These are phyloP conservation scores for Taiozyma sp. DNA, from an alignment of 1,139 yeast species.

Conservation along the genomic window DNA sequence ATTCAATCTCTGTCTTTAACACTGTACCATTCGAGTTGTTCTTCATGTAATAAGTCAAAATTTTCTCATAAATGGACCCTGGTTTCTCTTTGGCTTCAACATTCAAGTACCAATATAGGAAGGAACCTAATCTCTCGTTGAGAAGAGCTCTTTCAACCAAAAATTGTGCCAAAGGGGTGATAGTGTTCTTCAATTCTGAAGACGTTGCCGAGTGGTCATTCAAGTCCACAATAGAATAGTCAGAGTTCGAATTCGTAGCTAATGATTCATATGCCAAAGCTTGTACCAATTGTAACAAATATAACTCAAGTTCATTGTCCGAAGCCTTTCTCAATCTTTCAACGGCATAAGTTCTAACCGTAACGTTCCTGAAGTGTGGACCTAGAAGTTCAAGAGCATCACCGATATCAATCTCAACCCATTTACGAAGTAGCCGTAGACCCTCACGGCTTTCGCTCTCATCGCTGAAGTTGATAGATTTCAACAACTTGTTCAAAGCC, in stretches of 20 bases:
- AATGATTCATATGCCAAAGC: slow-evolving; percentile 76
- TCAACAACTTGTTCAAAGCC: slow-evolving; percentile 78
- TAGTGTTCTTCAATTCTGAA: slow-evolving; percentile 8
- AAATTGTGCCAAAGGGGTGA: slow-evolving; percentile 72
- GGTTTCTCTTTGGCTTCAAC: slow-evolving; percentile 78
- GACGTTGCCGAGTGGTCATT: slow-evolving; percentile 20
- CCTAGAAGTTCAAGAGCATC: slow-evolving; percentile 90
- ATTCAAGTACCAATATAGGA: slow-evolving; percentile 85
- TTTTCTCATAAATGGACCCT: slow-evolving; percentile 28
- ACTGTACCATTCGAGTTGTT: slow-evolving; percentile 26
- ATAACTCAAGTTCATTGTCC: slow-evolving; percentile 74
- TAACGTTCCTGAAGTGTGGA: slow-evolving; percentile 52
- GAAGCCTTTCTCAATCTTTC: slow-evolving; percentile 72
- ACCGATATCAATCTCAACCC: slow-evolving; percentile 83
- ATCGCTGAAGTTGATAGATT: slow-evolving; percentile 86
- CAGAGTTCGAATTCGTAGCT: slow-evolving; percentile 25
- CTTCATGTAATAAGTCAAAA: slow-evolving; percentile 30
- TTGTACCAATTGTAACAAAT: slow-evolving; percentile 85
- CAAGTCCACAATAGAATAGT: slow-evolving; percentile 36
- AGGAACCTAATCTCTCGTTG: slow-evolving; percentile 68
- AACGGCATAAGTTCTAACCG: slow-evolving; percentile 80
- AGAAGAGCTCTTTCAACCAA: slow-evolving; percentile 67
- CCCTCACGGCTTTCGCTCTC: slow-evolving; percentile 77
- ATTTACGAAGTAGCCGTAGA: slow-evolving; percentile 47
- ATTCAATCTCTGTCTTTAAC: slow-evolving; percentile 35